Base-by-base conservation (phyloP, 78 protist species). In the Dictyostelium brefeldianum region DNA sequence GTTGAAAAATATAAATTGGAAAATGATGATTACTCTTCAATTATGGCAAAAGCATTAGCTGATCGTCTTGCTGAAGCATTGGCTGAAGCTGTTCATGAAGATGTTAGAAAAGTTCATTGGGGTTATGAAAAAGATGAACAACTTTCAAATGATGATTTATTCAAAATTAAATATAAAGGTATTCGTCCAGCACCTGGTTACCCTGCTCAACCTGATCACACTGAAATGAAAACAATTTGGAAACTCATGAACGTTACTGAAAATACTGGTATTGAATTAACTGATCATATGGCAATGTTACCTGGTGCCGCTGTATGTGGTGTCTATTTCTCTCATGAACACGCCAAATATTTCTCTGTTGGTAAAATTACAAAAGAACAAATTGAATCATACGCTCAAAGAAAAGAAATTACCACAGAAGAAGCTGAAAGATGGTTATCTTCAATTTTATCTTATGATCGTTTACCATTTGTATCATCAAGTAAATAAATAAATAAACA, bases 161-260 rank as follows among this genome's bases (percentile, higher is more conserved):
- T 96, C 85, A 90, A 96, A 84, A 67, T 97, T 31, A 73, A 87
- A 90, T 91, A 92, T 46, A 85, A 85, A 54, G 99, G 99, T 74
- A 99, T 99, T 83, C 95, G 99, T 4, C 99, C 99, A 0, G 99
- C 99, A 0, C 99, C 99, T 2, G 99, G 99, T 41, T 99, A 99
- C 80, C 99, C 99, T 6, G 85, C 97, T 17, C 99, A 98, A 96
- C 99, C 99, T 5, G 99, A 99, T 96, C 99, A 99, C 96, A 98
- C 98, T n/a, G 99, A 98, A 89, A 98, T 98, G 97, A 18, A 11
- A 25, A 79, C 96, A 8, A 94, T 98, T 95, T 98, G 98, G 99
- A 5, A n/a, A 48, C 80, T 98, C 15, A 73, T 97, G 74, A 57
- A 64, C 41, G 93, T 81, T 15, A 29, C 31, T n/a, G 82, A 83